Evolutionary conservation across 805 yeast species (phyloP).

Genomic region (Ogataea populi-albae): DNA sequence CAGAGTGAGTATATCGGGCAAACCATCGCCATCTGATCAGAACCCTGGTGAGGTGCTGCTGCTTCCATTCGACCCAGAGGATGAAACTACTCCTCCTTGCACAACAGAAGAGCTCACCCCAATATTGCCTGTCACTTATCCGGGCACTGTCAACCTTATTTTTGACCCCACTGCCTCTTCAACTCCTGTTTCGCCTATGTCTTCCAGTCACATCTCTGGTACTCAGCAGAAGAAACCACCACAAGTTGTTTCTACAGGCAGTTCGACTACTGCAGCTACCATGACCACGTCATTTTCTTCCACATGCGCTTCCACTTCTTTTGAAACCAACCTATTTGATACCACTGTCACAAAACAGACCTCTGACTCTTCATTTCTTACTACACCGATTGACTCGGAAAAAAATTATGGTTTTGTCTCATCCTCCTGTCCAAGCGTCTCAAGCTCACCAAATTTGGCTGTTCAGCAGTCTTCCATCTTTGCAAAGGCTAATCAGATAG

Average conservation of each 20-base stretch:
- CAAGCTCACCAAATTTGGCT: constrained; percentile 3
- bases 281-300: constrained; percentile 8
- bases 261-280: constrained; percentile 17
- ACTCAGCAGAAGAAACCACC: constrained; percentile 8
- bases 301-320: constrained; percentile 5
- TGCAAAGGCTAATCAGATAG: constrained; percentile 31
- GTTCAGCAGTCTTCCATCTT: constrained; percentile 23
- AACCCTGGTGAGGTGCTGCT: constrained; percentile 14
- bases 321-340: constrained; percentile 8
- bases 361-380: constrained; percentile 9
- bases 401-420: constrained; percentile 9
- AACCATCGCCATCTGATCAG: constrained; percentile 1
- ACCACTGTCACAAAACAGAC: constrained; percentile 5
- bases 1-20: neutral
- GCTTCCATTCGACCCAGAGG: constrained; percentile 27
- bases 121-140: constrained; percentile 16
- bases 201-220: constrained; percentile 5
- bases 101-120: constrained; percentile 29
- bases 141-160: neutral
- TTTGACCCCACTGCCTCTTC: constrained; percentile 6
- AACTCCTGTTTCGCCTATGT: constrained; percentile 3
- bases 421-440: constrained; percentile 3
- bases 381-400: constrained; percentile 6
- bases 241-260: constrained; percentile 9
- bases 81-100: constrained; percentile 28